Conservation (phyloP, 306 rosid species). For the Quercus alba region DNA sequence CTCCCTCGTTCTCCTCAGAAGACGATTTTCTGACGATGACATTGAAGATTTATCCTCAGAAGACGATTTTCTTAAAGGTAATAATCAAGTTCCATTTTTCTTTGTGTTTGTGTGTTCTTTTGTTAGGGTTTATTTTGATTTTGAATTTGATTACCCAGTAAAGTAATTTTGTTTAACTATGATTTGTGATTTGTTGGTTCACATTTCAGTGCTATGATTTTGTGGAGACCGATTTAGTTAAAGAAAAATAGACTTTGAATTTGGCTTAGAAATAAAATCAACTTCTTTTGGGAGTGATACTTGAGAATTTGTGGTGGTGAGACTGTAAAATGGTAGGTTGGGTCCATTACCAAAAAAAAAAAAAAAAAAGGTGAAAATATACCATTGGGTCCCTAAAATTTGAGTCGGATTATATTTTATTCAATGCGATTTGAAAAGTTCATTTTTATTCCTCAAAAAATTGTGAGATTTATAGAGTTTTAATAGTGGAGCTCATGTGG, state of each 20-base stretch:
- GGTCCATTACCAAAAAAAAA: neutral
- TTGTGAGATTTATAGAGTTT: too few species aligned
- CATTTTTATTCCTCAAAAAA: too few species aligned
- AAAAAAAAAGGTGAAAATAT: too few species aligned
- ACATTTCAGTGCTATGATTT: neutral
- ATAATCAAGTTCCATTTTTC: too few species aligned
- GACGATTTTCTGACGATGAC: conserved; percentile 45
- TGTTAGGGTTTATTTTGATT: neutral
- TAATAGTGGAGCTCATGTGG: too few species aligned
- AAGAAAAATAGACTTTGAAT: too few species aligned
- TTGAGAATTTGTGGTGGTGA: neutral
- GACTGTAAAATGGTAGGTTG: neutral
- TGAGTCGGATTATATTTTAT: too few species aligned
- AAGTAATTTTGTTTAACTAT: too few species aligned
- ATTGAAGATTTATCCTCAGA: conserved; percentile 46
- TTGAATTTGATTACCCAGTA: too few species aligned
- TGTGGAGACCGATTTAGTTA: neutral
- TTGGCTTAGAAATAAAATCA: neutral
- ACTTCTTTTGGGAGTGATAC: neutral
- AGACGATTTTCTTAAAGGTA: conserved; percentile 30
- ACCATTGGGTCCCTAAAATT: too few species aligned
- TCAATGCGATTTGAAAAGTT: too few species aligned
- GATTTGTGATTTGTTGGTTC: neutral
- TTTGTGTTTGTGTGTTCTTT: neutral
- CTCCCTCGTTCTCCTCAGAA: conserved; percentile 55